These are phyloP conservation scores for Aspergillus bertholletiae DNA, from an alignment of 495 filamentous ascomycete genomes.

Conservation along the genomic window DNA sequence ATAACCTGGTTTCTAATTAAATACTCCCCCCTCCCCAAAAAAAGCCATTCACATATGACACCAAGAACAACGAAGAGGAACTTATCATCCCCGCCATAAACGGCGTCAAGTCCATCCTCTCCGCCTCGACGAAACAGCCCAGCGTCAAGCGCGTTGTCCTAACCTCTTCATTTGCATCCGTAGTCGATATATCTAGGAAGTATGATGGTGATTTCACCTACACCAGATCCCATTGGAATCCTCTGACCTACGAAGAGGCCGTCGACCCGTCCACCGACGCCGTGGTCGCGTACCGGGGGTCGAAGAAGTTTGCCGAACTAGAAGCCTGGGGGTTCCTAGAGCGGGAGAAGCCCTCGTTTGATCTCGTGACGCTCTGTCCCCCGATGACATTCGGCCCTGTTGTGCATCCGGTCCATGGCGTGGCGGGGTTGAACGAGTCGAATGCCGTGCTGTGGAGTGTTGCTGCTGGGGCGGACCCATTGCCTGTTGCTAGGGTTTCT, in stretches of 20 bases:
- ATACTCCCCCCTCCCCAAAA: constrained; percentile 3
- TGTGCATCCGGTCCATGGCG: constrained; percentile 27
- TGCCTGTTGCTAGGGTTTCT: constrained; percentile 29
- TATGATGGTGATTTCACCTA: constrained; percentile 47
- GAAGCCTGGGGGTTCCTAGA: constrained; percentile 55
- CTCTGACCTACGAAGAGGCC: constrained; percentile 59
- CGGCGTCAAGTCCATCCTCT: constrained; percentile 64
- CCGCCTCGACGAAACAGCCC: constrained; percentile 48
- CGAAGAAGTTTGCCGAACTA: constrained; percentile 57
- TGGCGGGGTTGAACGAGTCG: constrained; percentile 34
- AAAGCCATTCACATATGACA: not conserved
- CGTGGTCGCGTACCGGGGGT: constrained; percentile 56
- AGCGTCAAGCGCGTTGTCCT: constrained; percentile 66
- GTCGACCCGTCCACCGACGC: constrained; percentile 29
- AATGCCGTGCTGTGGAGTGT: constrained; percentile 27
- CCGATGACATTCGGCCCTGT: constrained; percentile 48
- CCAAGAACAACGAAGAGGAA: constrained; percentile 57
- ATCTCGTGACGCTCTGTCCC: constrained; percentile 61
- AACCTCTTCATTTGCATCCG: constrained; percentile 71
- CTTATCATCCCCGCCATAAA: constrained; percentile 71
- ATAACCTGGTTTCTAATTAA: no score
- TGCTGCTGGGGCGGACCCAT: constrained; percentile 27
- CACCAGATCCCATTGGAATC: constrained; percentile 71
- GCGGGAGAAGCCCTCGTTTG: constrained; percentile 63
- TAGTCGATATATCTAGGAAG: constrained; percentile 46